Conservation (phyloP, 2,329 filamentous ascomycete species). For the Blastomyces gilchristii region DNA sequence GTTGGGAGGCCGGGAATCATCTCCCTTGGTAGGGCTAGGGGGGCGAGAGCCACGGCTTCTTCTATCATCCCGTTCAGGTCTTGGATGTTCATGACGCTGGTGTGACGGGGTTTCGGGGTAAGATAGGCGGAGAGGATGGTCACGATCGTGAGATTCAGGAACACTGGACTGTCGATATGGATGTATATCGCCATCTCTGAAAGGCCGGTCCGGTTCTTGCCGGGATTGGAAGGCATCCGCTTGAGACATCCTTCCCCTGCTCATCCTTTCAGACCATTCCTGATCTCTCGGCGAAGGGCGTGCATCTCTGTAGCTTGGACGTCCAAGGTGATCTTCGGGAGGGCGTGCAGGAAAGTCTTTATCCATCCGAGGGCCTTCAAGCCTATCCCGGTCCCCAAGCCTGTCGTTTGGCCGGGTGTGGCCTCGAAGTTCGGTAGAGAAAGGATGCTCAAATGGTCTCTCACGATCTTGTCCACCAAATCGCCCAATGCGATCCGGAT, state of each 20-base stretch:
- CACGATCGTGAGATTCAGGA: constrained; percentile 7
- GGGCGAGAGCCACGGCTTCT: constrained; percentile 17
- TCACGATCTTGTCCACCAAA: constrained; percentile 31
- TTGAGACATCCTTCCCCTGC: constrained; percentile 23
- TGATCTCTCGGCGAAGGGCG: constrained; percentile 25
- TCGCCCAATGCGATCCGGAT: constrained; percentile 28
- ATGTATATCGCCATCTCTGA: constrained; percentile 20
- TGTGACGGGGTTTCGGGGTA: constrained; percentile 9
- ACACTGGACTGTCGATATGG: constrained; percentile 21
- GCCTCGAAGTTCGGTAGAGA: constrained; percentile 23
- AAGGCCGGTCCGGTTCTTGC: constrained; percentile 9
- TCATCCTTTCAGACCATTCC: constrained; percentile 31
- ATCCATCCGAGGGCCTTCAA: constrained; percentile 14
- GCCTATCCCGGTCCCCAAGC: constrained; percentile 21
- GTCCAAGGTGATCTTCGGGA: constrained; percentile 33
- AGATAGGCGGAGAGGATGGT: constrained; percentile 9
- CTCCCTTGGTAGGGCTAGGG: constrained; percentile 13
- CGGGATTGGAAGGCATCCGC: constrained; percentile 23
- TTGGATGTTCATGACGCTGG: constrained; percentile 11
- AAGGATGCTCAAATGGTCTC: constrained; percentile 26
- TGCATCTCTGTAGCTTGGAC: constrained; percentile 27
- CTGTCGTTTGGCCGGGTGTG: constrained; percentile 29
- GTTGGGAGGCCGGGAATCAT: constrained; percentile 14
- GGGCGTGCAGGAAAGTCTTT: constrained; percentile 27
- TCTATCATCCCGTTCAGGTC: constrained; percentile 14